Evolutionary conservation across 2,329 filamentous ascomycete species (phyloP), one percentile per base, ranked within the genome.

Genomic region (Plenodomus tracheiphilus): DNA sequence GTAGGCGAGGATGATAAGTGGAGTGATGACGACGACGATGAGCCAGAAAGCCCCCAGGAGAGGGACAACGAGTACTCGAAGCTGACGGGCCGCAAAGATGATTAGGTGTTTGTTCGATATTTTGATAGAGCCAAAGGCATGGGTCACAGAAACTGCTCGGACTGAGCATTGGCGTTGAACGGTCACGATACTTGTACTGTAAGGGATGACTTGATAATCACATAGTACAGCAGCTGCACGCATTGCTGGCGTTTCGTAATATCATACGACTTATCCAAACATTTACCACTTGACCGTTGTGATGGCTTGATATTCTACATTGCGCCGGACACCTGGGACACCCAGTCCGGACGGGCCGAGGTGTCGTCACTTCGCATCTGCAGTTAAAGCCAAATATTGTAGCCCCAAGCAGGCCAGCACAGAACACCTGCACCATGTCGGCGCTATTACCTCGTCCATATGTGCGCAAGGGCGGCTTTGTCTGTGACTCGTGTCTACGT

Each of bases 1-100:
- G 89, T 97, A 10, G 93, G 91, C 10, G 84, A 85, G 46, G 92
- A 96, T 63, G 91, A 94, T 66, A 90, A 87, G 68, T 93, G 91
- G 79, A 91, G 87, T 47, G 87, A 89, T 47, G 88, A 86, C 17
- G 50, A 45, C 4, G 13, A 35, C 16, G 48, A 46, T 28, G 49
- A 43, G 19, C n/a, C n/a, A n/a, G n/a, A n/a, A n/a, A n/a, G n/a
- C 40, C 64, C 66, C 17, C 60, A 56, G 36, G 66, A 64, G 20
- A 64, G 59, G 10, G 66, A 61, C 22, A 53, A 66, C 34, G 69
- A 71, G 54, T 53, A 62, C 18, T 57, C 66, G 37, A 56, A 67
- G 37, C 55, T 74, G 46, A 72, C 69, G 18, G 59, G 56, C 36
- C 60, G 68, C 15, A 72, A 72, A 58, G 54, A 68, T 25, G 64